phyloP scores from a whole-genome alignment of 1,139 yeast genomes.

The Candida sojae region DNA sequence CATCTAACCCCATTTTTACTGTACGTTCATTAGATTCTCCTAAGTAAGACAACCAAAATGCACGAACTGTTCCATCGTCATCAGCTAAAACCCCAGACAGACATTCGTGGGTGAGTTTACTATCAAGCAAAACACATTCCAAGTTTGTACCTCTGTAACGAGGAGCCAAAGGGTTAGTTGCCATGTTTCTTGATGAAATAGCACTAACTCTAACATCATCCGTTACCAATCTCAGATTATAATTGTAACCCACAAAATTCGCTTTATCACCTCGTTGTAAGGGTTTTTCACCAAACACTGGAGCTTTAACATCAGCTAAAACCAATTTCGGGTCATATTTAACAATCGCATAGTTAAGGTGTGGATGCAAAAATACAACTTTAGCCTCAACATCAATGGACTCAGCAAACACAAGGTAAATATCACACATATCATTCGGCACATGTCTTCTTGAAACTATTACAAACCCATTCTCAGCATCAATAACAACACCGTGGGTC shows the following conservation, averaged over 20 bases:
- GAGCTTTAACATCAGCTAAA: slow-evolving; percentile 52
- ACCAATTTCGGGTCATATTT: slow-evolving; percentile 75
- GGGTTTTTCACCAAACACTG: slow-evolving; percentile 58
- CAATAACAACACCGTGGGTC: slow-evolving; percentile 79
- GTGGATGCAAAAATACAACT: slow-evolving; percentile 84
- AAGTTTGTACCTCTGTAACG: slow-evolving; percentile 84
- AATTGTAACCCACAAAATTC: slow-evolving; percentile 78
- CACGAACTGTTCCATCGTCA: slow-evolving; percentile 75
- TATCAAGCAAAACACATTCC: slow-evolving; percentile 76
- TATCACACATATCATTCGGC: slow-evolving; percentile 84
- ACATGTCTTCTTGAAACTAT: slow-evolving; percentile 76
- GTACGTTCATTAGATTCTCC: slow-evolving; percentile 71
- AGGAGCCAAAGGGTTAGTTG: slow-evolving; percentile 68
- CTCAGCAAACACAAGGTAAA: slow-evolving; percentile 80
- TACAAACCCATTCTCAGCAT: slow-evolving; percentile 77
- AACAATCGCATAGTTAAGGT: slow-evolving; percentile 81
- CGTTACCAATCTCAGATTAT: slow-evolving; percentile 67
- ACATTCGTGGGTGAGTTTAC: slow-evolving; percentile 72
- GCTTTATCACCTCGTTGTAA: slow-evolving; percentile 76
- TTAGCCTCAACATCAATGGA: slow-evolving; percentile 79
- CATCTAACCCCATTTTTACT: slow-evolving; percentile 82
- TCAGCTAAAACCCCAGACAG: slow-evolving; percentile 82
- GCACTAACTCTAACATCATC: slow-evolving; percentile 79
- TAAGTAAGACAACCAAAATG: slow-evolving; percentile 79
- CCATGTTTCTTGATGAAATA: slow-evolving; percentile 71